A percentile compares a stretch with the other conserved stretches of the same genome.
Conservation (phyloP, 192 early-diverging fungal species). For the Coemansia erecta region DNA sequence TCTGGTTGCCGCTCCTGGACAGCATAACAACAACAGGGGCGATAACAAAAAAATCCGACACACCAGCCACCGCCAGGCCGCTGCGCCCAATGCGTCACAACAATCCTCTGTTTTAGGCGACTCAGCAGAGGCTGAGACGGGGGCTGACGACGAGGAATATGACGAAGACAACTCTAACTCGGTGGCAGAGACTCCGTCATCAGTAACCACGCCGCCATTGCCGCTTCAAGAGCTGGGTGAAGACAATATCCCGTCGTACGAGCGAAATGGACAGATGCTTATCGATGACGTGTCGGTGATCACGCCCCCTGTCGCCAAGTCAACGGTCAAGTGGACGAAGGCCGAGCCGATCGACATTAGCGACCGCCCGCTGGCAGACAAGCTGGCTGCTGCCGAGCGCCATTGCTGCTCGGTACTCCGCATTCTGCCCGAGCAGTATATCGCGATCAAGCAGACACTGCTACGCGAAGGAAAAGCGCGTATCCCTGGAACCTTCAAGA, state of each 20-base stretch:
- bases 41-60: neutral
- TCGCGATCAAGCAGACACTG: slow-evolving; percentile 76
- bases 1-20: neutral
- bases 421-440: slow-evolving; percentile 78
- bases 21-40: slow-evolving; percentile 1
- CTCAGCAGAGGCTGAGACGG: neutral
- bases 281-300: slow-evolving; percentile 29
- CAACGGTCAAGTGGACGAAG: slow-evolving; percentile 51
- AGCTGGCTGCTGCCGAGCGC: slow-evolving; percentile 60
- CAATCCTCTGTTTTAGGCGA: neutral
- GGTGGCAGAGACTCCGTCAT: slow-evolving; percentile 1
- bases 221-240: neutral
- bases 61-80: neutral
- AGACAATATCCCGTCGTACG: slow-evolving; percentile 43
- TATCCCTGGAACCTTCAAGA: slow-evolving; percentile 62
- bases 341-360: slow-evolving; percentile 45
- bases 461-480: slow-evolving; percentile 55
- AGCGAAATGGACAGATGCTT: slow-evolving; percentile 29
- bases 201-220: slow-evolving; percentile 6
- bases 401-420: slow-evolving; percentile 76
- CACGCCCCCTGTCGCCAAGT: slow-evolving; percentile 22
- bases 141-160: neutral
- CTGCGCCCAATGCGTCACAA: neutral
- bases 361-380: slow-evolving; percentile 33
- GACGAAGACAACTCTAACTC: slow-evolving; percentile 11